Percentiles rank a stretch among this genome's conserved stretches.
Evolutionary conservation across 192 early-diverging fungal genomes (phyloP).

Genomic region (Gigaspora rosea): DNA sequence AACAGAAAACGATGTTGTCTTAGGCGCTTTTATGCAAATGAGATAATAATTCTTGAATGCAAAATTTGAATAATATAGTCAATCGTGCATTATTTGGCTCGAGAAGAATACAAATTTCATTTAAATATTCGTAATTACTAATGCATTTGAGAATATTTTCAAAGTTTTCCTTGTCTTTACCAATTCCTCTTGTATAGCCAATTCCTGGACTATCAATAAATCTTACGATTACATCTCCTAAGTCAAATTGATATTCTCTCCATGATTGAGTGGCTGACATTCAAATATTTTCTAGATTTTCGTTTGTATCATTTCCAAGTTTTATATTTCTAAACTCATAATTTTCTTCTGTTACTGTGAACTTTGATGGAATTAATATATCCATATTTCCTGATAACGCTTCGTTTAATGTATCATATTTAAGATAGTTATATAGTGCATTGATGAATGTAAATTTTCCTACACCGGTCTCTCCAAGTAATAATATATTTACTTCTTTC

Average conservation of each 20-base stretch:
- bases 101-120: slow-evolving; percentile 39
- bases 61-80: slow-evolving; percentile 34
- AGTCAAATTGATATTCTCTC: slow-evolving; percentile 32
- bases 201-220: slow-evolving; percentile 40
- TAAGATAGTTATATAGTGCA: slow-evolving; percentile 37
- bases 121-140: slow-evolving; percentile 28
- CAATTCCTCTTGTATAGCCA: slow-evolving; percentile 38
- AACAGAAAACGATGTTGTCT: slow-evolving; percentile 40
- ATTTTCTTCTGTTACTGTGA: slow-evolving; percentile 19
- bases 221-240: slow-evolving; percentile 25
- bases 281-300: too few relatives aligned
- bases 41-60: slow-evolving; percentile 35
- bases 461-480: slow-evolving; percentile 24
- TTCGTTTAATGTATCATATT: slow-evolving; percentile 32
- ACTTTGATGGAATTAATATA: slow-evolving; percentile 31
- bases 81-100: slow-evolving; percentile 30
- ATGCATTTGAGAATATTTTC: slow-evolving; percentile 35
- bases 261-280: slow-evolving; percentile 32
- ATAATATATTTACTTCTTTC: slow-evolving; percentile 14
- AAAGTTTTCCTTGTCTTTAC: slow-evolving; percentile 37
- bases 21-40: slow-evolving; percentile 35
- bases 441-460: slow-evolving; percentile 43
- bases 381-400: slow-evolving; percentile 26
- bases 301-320: slow-evolving; percentile 21
- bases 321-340: slow-evolving; percentile 23